These are phyloP conservation scores for Striga asiatica DNA, from an alignment of 257 asterid genomes.

Conservation along the genomic window DNA sequence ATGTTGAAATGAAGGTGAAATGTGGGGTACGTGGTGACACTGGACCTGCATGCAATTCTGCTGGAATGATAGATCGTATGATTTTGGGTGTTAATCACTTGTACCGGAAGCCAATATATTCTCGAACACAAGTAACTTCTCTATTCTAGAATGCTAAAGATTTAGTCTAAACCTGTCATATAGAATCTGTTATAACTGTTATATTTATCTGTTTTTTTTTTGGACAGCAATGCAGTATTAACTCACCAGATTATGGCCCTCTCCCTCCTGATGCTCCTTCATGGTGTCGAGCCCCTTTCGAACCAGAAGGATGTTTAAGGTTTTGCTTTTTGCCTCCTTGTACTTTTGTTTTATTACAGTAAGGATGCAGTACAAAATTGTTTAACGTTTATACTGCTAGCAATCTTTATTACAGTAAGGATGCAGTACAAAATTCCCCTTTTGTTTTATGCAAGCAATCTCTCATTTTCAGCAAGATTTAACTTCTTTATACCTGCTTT, in stretches of 20 bases:
- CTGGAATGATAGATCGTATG: slow-evolving; percentile 61
- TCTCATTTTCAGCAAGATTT: not conserved
- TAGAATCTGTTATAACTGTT: slow-evolving; percentile 9
- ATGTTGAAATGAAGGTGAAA: slow-evolving; percentile 30
- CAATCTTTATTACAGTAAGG: too few species aligned
- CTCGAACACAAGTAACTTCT: slow-evolving; percentile 29
- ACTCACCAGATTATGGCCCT: slow-evolving; percentile 69
- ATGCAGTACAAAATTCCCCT: too few species aligned
- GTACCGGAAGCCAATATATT: slow-evolving; percentile 35
- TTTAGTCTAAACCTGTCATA: not conserved
- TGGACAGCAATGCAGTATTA: slow-evolving; percentile 52
- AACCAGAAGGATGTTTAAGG: slow-evolving; percentile 75
- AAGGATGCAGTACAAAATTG: too few species aligned
- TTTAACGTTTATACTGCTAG: too few species aligned
- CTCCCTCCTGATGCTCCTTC: slow-evolving; percentile 62
- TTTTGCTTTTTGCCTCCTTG: slow-evolving; percentile 17
- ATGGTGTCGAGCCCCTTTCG: slow-evolving; percentile 72
- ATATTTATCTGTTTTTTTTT: slow-evolving; percentile 1
- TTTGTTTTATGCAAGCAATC: too few species aligned
- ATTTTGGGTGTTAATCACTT: slow-evolving; percentile 45
- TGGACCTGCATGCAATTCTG: slow-evolving; percentile 71
- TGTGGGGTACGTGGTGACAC: slow-evolving; percentile 57
- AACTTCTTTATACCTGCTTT: not conserved
- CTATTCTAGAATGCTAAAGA: not conserved
- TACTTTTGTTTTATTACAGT: not conserved